Conservation (phyloP, 106 monocot genomes). For the Dendrobium chrysotoxum region DNA sequence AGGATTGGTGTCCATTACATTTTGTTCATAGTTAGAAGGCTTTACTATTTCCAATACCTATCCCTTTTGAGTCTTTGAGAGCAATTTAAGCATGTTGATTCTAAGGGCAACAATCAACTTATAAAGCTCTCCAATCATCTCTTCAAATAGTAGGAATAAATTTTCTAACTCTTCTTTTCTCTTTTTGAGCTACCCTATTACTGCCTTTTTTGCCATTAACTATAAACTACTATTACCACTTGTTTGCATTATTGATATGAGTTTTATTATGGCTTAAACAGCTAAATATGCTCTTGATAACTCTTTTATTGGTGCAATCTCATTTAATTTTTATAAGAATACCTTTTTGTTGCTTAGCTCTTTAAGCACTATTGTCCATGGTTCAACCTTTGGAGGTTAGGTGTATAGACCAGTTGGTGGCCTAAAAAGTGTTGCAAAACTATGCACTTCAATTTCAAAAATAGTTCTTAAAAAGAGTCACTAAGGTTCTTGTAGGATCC, state of each 20-base stretch:
- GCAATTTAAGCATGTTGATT: neutral
- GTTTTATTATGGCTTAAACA: neutral
- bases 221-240: neutral
- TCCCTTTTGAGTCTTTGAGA: neutral
- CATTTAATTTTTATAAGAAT: neutral
- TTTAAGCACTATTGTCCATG: too few relatives aligned
- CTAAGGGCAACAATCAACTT: neutral
- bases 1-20: neutral
- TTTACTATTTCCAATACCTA: neutral
- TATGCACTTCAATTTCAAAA: neutral
- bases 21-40: neutral
- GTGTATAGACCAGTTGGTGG: too few relatives aligned
- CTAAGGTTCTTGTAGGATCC: neutral
- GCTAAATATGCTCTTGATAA: neutral
- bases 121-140: constrained; percentile 1
- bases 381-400: too few relatives aligned
- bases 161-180: neutral
- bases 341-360: neutral
- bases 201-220: neutral
- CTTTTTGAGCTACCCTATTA: neutral
- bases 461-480: neutral
- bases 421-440: neutral
- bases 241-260: neutral
- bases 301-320: neutral
- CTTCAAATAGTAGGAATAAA: neutral